Conservation (phyloP, 148 eudicot genomes). For the Chenopodium berlandieri region DNA sequence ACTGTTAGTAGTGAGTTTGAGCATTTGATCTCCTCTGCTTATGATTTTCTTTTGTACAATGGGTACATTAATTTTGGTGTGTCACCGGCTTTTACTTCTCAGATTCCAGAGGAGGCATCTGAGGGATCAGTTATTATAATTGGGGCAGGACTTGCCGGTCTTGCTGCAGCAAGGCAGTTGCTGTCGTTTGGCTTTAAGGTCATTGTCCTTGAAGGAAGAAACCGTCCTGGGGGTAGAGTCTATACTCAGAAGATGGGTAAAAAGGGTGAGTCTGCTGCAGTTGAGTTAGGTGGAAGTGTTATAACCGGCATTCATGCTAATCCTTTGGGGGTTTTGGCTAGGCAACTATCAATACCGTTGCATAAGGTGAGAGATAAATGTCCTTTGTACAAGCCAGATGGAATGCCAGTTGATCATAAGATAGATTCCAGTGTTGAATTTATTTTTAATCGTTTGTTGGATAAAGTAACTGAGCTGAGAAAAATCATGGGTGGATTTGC, state of each 20-base stretch:
- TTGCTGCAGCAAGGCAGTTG: constrained; percentile 94
- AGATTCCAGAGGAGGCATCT: constrained; percentile 55
- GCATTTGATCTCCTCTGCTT: constrained; percentile 69
- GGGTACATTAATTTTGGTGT: constrained; percentile 94
- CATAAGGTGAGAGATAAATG: constrained; percentile 90
- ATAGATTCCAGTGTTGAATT: constrained; percentile 59
- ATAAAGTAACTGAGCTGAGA: constrained; percentile 74
- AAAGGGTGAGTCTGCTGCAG: constrained; percentile 58
- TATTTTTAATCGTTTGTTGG: constrained; percentile 70
- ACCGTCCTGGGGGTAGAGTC: constrained; percentile 91
- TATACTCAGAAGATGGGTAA: constrained; percentile 78
- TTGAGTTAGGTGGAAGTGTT: constrained; percentile 92
- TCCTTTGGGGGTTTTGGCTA: constrained; percentile 87
- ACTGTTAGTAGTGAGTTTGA: constrained; percentile 75
- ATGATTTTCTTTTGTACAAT: constrained; percentile 76
- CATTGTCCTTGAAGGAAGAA: constrained; percentile 79
- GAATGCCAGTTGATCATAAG: constrained; percentile 52
- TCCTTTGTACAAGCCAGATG: constrained; percentile 84
- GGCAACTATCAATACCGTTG: constrained; percentile 82
- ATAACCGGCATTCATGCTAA: constrained; percentile 95
- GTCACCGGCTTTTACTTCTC: constrained; percentile 52
- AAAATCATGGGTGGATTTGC: constrained; percentile 70
- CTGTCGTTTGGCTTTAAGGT: constrained; percentile 82
- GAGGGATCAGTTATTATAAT: constrained; percentile 81
- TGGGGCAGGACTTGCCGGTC: constrained; percentile 93